Evolutionary conservation across 345 rosid genomes (phyloP), one percentile per base, ranked within the genome.

Genomic region (Salix udensis): DNA sequence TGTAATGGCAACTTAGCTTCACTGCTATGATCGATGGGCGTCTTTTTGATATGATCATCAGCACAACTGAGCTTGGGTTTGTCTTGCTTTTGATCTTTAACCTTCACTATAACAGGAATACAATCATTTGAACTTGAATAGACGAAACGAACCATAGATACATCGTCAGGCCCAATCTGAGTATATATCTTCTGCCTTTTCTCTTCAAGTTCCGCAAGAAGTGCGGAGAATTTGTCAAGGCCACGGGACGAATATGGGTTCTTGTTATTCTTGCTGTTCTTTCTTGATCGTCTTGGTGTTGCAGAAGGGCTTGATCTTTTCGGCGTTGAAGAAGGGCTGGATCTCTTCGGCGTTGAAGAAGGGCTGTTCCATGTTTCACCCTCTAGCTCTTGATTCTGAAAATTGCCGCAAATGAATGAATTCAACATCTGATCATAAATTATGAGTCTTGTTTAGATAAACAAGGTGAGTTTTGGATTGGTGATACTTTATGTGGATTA

Each of bases 221-320:
- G 94, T 18, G 86, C 84, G 1, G 93, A 85, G 85, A 93, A 93
- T 76, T 90, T 91, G 71, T 90, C 97, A 3, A 89, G 93, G 42
- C 98, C 97, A 6, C 87, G 91, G 12, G 67, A 76, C 2, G 98
- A 85, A 76, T 86, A 93, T 0, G 97, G 98, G 88, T 94, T 93
- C 74, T 88, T 86, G 84, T 42, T 80, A 15, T 74, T 37, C 66
- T 79, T 79, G 76, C 40, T 74, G 26, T 71, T 55, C 50, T 74
- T 81, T 72, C 82, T 85, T 78, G 90, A 80, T 78, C 72, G 84
- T 62, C 67, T 86, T 16, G 90, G 85, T 4, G 86, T 72, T 21
- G 84, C 76, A 64, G 62, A 36, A 7, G 69, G 78, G 31, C 72
- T 77, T 0, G 30, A 39, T 18, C 50, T 6, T 52, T 52, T 84